phyloP scores from a whole-genome alignment of 1,139 yeast genomes.

The Lodderomyces metapsilosis region DNA sequence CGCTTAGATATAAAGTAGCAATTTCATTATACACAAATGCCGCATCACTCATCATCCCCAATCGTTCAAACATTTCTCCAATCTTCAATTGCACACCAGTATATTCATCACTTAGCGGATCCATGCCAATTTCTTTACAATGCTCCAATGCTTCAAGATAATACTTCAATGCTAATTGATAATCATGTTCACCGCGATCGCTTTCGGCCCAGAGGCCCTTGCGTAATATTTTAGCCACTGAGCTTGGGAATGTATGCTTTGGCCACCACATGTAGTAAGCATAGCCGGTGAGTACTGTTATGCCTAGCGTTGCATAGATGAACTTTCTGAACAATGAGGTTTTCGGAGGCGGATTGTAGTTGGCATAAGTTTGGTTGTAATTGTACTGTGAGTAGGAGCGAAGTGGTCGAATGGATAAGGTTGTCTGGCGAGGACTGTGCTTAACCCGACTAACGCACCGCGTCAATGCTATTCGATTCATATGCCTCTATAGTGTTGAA shows the following conservation, averaged over 20 bases:
- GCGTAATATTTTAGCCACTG: conserved; percentile 68
- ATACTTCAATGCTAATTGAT: conserved; percentile 62
- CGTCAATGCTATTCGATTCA: not conserved
- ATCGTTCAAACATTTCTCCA: conserved; percentile 80
- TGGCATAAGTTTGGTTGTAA: conserved; percentile 10
- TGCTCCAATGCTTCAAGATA: conserved; percentile 59
- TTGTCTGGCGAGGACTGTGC: not conserved
- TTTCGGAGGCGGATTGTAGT: conserved; percentile 15
- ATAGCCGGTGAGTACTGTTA: conserved; percentile 31
- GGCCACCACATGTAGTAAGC: conserved; percentile 63
- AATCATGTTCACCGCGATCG: conserved; percentile 63
- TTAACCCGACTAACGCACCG: not conserved
- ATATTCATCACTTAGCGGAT: conserved; percentile 43
- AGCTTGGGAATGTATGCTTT: conserved; percentile 48
- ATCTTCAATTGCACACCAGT: conserved; percentile 86
- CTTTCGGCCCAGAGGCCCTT: conserved; percentile 85
- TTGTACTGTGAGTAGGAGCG: conserved; percentile 3
- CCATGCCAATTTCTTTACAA: conserved; percentile 45
- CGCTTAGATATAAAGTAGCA: conserved; percentile 60
- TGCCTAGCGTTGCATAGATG: conserved; percentile 24
- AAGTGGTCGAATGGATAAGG: not conserved
- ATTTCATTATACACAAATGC: conserved; percentile 64
- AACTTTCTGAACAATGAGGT: conserved; percentile 20
- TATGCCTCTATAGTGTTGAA: too few relatives aligned
- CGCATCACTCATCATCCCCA: conserved; percentile 62